Evolutionary conservation across 1,284 basidiomycete species (phyloP).

Genomic region (Ceratobasidium sp.): DNA sequence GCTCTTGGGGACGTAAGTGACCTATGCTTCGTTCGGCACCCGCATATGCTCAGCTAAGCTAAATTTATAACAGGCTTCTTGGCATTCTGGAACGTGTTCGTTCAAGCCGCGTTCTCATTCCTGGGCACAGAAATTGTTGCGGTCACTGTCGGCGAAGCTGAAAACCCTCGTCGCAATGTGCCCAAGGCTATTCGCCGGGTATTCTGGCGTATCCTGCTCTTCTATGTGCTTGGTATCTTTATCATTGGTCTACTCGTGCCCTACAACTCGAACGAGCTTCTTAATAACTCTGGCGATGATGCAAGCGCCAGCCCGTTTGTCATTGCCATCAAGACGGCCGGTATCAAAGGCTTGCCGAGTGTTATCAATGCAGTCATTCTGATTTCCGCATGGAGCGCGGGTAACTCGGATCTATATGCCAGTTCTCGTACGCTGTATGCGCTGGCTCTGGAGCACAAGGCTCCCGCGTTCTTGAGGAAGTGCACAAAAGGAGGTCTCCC

Average conservation of each 20-base stretch:
- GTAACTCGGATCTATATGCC: conserved; percentile 85
- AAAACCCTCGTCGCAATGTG: conserved; percentile 84
- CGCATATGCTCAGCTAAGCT: conserved; percentile 64
- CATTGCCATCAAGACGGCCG: conserved; percentile 83
- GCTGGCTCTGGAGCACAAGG: conserved; percentile 81
- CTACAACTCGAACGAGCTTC: conserved; percentile 70
- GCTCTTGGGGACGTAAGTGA: too few relatives aligned
- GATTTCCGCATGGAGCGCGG: conserved; percentile 83
- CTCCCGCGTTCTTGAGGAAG: conserved; percentile 70
- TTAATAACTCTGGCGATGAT: conserved; percentile 69
- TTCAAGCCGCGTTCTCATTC: conserved; percentile 88
- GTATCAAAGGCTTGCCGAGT: conserved; percentile 71
- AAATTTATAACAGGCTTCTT: conserved; percentile 66
- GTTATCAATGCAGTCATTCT: conserved; percentile 64
- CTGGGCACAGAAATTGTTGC: conserved; percentile 88
- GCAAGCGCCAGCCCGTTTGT: conserved; percentile 77
- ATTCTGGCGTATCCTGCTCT: conserved; percentile 82
- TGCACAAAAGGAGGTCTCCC: conserved; percentile 85
- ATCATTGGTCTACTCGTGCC: conserved; percentile 87
- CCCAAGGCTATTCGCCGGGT: conserved; percentile 84
- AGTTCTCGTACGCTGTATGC: conserved; percentile 88
- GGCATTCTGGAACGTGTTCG: conserved; percentile 76
- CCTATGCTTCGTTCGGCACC: too few relatives aligned
- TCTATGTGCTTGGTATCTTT: conserved; percentile 78
- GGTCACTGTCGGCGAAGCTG: conserved; percentile 79